These are phyloP conservation scores for Vigna reflexopilosa DNA, from an alignment of 306 rosid species.

Conservation along the genomic window DNA sequence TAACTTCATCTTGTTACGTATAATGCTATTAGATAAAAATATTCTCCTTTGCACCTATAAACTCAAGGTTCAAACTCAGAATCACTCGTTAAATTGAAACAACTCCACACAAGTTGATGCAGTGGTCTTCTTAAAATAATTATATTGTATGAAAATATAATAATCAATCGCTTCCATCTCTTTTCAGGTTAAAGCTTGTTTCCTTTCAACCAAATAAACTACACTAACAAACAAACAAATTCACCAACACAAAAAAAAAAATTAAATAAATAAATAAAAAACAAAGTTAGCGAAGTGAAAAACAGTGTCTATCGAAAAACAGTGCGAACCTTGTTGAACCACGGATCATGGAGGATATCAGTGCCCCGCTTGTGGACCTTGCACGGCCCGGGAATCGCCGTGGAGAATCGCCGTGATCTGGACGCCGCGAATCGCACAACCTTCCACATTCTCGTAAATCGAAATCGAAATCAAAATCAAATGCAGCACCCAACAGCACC, in stretches of 20 bases:
- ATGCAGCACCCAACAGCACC: not conserved
- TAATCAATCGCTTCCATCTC: not conserved
- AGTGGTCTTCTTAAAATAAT: not conserved
- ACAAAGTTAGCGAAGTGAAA: not conserved
- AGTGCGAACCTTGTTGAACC: constrained; percentile 85
- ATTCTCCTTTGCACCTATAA: not conserved
- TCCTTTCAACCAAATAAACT: not conserved
- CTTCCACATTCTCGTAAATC: constrained; percentile 70
- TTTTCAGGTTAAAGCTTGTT: not conserved
- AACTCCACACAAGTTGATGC: not conserved
- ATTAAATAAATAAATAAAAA: not conserved
- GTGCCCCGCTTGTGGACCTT: constrained; percentile 91
- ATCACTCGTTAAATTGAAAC: not conserved
- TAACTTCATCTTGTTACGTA: too few species aligned
- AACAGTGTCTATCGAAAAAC: not conserved
- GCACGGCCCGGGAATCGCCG: constrained; percentile 85
- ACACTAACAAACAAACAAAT: not conserved
- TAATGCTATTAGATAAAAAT: not conserved
- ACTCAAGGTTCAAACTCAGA: not conserved
- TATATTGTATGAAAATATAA: not conserved
- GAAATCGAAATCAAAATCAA: constrained; percentile 28
- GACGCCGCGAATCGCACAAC: constrained; percentile 66
- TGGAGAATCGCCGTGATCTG: constrained; percentile 67
- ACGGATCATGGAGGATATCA: constrained; percentile 94
- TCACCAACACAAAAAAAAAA: not conserved